phyloP scores from a whole-genome alignment of 768 basidiomycete genomes.

The Sarcomyxa edulis region DNA sequence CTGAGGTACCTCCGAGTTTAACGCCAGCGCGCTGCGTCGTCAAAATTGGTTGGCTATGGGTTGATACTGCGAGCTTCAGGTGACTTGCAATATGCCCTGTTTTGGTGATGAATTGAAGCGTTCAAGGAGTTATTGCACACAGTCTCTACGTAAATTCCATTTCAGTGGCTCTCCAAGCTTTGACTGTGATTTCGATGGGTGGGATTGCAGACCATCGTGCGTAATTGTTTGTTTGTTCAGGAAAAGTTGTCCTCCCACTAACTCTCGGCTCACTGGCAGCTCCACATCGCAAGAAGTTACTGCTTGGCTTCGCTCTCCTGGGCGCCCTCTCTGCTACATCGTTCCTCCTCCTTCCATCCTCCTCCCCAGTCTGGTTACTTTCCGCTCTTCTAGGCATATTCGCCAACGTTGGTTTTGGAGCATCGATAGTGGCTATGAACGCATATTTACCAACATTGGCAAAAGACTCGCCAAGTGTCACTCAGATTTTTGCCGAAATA shows the following conservation, averaged over 20 bases:
- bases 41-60: constrained; percentile 77
- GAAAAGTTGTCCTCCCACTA: constrained; percentile 11
- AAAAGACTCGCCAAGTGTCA: constrained; percentile 56
- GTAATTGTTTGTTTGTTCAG: constrained; percentile 15
- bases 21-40: constrained; percentile 68
- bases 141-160: constrained; percentile 87
- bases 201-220: constrained; percentile 85
- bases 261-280: constrained; percentile 15
- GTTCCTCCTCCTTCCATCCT: constrained; percentile 72
- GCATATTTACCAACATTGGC: constrained; percentile 79
- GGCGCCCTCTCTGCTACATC: constrained; percentile 65
- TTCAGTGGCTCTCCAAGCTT: constrained; percentile 83
- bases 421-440: constrained; percentile 85
- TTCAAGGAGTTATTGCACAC: background rate
- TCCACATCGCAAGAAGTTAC: constrained; percentile 73
- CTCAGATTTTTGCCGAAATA: constrained; percentile 30
- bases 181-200: constrained; percentile 95
- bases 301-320: constrained; percentile 66
- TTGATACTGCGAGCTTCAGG: constrained; percentile 93
- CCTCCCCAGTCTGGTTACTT: constrained; percentile 64
- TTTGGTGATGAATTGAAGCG: background rate
- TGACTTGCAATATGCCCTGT: constrained; percentile 21
- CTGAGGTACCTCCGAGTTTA: constrained; percentile 11
- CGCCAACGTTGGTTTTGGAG: constrained; percentile 85
- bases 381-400: constrained; percentile 65